These are phyloP conservation scores for Aspergillus pseudotamarii DNA, from an alignment of 2,329 filamentous ascomycete genomes.

Conservation along the genomic window DNA sequence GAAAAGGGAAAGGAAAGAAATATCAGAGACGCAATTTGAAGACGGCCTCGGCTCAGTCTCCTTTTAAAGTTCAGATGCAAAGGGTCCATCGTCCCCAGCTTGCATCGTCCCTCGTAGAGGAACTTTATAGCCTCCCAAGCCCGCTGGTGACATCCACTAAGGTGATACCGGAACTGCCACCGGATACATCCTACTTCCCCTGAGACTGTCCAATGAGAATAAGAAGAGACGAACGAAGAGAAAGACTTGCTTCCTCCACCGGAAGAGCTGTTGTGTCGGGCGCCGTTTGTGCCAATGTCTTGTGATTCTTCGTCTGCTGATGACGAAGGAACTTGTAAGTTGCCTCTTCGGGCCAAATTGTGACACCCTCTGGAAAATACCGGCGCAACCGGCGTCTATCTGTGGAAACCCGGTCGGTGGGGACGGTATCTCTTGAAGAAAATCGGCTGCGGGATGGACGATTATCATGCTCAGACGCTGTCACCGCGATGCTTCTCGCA, in stretches of 20 bases:
- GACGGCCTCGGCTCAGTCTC: neutral
- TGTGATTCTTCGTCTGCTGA: constrained; percentile 23
- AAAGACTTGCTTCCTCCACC: constrained; percentile 16
- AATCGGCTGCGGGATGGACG: neutral
- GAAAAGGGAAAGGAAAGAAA: neutral
- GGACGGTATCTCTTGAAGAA: constrained; percentile 8
- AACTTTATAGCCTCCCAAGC: neutral
- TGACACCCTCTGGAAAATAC: constrained; percentile 26
- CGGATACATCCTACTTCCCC: constrained; percentile 21
- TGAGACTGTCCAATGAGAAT: constrained; percentile 14
- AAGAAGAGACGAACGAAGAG: constrained; percentile 1
- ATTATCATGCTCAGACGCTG: neutral
- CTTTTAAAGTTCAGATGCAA: neutral
- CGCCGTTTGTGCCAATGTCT: constrained; percentile 25
- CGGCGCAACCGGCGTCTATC: constrained; percentile 23
- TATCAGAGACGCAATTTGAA: neutral
- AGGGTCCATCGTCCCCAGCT: neutral
- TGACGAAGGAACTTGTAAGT: constrained; percentile 19
- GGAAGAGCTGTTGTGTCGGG: constrained; percentile 17
- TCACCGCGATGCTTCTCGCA: constrained; percentile 11
- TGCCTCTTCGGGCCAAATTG: constrained; percentile 19
- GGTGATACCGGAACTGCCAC: constrained; percentile 25
- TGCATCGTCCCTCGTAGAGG: neutral
- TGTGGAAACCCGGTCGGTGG: constrained; percentile 22
- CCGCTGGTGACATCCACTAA: constrained; percentile 11